Conservation (phyloP, 1,284 basidiomycete genomes). For the Schizopora paradoxa region DNA sequence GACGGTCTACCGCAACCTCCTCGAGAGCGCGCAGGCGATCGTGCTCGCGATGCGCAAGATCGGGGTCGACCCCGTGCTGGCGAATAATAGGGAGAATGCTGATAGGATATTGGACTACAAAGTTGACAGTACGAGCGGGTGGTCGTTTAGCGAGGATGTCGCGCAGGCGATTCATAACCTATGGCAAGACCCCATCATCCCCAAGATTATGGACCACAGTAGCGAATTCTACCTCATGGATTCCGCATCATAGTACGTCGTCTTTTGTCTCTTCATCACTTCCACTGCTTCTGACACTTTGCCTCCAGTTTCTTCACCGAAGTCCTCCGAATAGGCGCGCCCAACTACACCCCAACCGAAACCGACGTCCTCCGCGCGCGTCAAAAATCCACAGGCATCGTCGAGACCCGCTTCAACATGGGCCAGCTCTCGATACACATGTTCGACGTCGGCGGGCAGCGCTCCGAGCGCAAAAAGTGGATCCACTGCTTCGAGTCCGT, state of each 20-base stretch:
- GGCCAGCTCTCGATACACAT: slow-evolving; percentile 32
- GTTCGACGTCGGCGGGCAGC: slow-evolving; percentile 56
- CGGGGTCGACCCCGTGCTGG: slow-evolving; percentile 75
- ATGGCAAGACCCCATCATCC: slow-evolving; percentile 90
- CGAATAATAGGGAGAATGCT: slow-evolving; percentile 66
- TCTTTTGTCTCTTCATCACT: not conserved
- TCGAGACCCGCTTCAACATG: slow-evolving; percentile 80
- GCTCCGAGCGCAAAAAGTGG: slow-evolving; percentile 59
- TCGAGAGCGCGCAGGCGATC: slow-evolving; percentile 88
- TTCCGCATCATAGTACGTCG: slow-evolving; percentile 80
- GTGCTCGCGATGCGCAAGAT: slow-evolving; percentile 89
- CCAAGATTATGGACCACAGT: slow-evolving; percentile 79
- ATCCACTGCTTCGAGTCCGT: slow-evolving; percentile 58
- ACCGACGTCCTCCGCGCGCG: slow-evolving; percentile 86
- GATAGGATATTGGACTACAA: slow-evolving; percentile 61
- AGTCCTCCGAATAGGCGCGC: slow-evolving; percentile 74
- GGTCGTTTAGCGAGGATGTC: slow-evolving; percentile 53
- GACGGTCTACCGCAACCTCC: slow-evolving; percentile 80
- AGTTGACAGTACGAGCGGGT: slow-evolving; percentile 22
- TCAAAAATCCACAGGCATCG: slow-evolving; percentile 90
- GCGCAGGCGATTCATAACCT: slow-evolving; percentile 77
- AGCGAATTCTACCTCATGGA: slow-evolving; percentile 97
- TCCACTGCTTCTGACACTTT: slow-evolving; percentile 1
- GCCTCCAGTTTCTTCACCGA: slow-evolving; percentile 78
- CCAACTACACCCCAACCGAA: slow-evolving; percentile 83